Base-by-base conservation (phyloP, 2,329 filamentous ascomycete species). In the Diaporthe ilicicola region DNA sequence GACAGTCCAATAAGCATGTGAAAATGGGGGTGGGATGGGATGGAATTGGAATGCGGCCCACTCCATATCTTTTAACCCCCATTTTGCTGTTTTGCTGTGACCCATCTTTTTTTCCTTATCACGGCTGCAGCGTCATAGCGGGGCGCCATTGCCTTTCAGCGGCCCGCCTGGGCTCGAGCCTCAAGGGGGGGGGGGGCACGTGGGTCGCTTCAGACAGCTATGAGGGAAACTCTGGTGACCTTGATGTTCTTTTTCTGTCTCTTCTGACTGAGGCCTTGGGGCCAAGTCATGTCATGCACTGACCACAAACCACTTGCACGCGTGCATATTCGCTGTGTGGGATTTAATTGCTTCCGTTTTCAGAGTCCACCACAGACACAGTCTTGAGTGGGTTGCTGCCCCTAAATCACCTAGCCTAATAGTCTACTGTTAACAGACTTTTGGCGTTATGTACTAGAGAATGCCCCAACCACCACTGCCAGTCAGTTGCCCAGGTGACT, bases 101-200 rank as follows among this genome's bases (percentile, higher is more conserved):
- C 39, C 39, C 65, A 56, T 48, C 17, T 42, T 10, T 39, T 39
- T 24, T 59, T 12, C 54, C 55, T 67, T 68, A 68, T 68, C 66
- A 59, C 42, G 53, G 53, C 66, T 50, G 42, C 55, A n/a, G 65
- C 66, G 55, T 59, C 66, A 68, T 68, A 68, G 66, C 66, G 66
- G 66, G 66, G 66, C 66, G 32, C 59, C 59, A 64, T 50, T 44
- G 59, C 50, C 50, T 64, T 64, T 50, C 44, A 17, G 59, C 59
- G 59, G 59, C 42, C 59, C 59, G 44, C 59, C 59, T n/a, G 17
- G 42, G n/a, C 39, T 24, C 53, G 42, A 48, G 53, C 8, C 65
- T 48, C 51, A 50, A 48, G 46, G 42, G 32, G 39, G 27, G 59
- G 37, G 29, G 62, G 29, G 29, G 53, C 29, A 59, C 66, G 66